These are phyloP conservation scores for Geotrichum ghanense DNA, from an alignment of 805 yeast genomes.

Conservation along the genomic window DNA sequence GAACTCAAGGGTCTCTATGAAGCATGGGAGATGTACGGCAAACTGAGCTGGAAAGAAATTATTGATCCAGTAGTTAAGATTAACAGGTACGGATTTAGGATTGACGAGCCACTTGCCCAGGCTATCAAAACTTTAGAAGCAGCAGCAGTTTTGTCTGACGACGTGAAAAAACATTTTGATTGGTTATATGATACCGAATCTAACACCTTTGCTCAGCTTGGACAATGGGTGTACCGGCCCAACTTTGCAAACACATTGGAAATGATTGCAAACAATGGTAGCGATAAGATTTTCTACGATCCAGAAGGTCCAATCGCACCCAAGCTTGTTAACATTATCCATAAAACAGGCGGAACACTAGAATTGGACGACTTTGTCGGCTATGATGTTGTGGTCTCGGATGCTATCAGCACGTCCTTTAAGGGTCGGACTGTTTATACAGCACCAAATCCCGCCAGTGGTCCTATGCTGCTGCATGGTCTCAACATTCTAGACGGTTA, in stretches of 20 bases:
- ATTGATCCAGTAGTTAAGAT: slow-evolving; percentile 63
- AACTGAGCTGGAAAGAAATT: slow-evolving; percentile 58
- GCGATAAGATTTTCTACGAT: slow-evolving; percentile 70
- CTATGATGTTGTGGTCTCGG: slow-evolving; percentile 42
- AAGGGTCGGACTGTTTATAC: slow-evolving; percentile 38
- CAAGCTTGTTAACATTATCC: slow-evolving; percentile 39
- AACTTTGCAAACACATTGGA: slow-evolving; percentile 56
- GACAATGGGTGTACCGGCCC: slow-evolving; percentile 53
- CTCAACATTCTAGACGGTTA: slow-evolving; percentile 48
- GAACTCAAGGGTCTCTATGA: slow-evolving; percentile 75
- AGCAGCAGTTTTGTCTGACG: slow-evolving; percentile 17
- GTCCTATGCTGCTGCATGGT: slow-evolving; percentile 71
- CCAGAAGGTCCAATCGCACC: slow-evolving; percentile 66
- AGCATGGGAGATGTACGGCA: slow-evolving; percentile 48
- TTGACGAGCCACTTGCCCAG: slow-evolving; percentile 33
- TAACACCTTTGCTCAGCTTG: slow-evolving; percentile 22
- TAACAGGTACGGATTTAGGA: slow-evolving; percentile 54
- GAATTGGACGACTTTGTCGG: slow-evolving; percentile 50
- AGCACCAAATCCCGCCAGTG: slow-evolving; percentile 68
- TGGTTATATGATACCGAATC: slow-evolving; percentile 21
- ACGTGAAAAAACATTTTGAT: slow-evolving; percentile 16
- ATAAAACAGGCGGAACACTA: slow-evolving; percentile 55
- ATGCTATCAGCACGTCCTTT: slow-evolving; percentile 32
- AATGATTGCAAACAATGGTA: slow-evolving; percentile 64
- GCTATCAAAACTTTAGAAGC: slow-evolving; percentile 34